Base-by-base conservation (phyloP, 371 early-diverging fungal genomes). In the Apophysomyces variabilis region DNA sequence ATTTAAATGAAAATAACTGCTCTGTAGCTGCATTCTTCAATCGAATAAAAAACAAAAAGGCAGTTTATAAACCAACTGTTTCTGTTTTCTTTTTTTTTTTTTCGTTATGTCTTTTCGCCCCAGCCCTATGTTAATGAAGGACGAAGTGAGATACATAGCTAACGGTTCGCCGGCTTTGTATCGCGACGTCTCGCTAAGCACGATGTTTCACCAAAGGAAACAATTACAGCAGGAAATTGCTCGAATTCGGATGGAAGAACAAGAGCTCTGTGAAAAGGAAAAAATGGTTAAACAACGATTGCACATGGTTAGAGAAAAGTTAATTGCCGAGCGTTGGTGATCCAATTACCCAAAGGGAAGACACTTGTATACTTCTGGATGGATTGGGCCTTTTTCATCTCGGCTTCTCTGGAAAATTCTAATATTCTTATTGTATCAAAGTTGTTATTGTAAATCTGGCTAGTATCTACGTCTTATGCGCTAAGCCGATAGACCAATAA, bases 191-290 rank as follows among this genome's bases (percentile, higher is more conserved):
- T 50, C 54, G 16, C 54, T 50, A 8, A 18, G 18, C 21, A 50
- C n/a, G 7, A 50, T 50, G 54, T 50, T 50, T 50, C 54, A 50
- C 21, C 54, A 18, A 18, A 16, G 54, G 21, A 50, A 83, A 43
- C 75, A 75, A 57, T 67, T 83, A 32, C 68, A 68, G 18, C 77
- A 80, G 57, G 83, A 83, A 46, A 80, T 83, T 59, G 83, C 76
- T 39, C 70, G 71, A 65, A 62, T 83, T 14, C 64, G 73, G 64
- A 68, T 68, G 61, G 80, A 83, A 60, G 76, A 77, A 62, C 76
- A 80, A 61, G 79, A 72, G 16, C 71, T 83, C 21, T 57, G 71
- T 47, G 76, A 78, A 41, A 78, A 79, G 65, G 83, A 80, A 38
- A 44, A 73, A 46, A 64, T 61, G 63, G 71, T 83, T 61, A 83